These are phyloP conservation scores for Hansenula anomala DNA, from an alignment of 1,139 yeast species.

Conservation along the genomic window DNA sequence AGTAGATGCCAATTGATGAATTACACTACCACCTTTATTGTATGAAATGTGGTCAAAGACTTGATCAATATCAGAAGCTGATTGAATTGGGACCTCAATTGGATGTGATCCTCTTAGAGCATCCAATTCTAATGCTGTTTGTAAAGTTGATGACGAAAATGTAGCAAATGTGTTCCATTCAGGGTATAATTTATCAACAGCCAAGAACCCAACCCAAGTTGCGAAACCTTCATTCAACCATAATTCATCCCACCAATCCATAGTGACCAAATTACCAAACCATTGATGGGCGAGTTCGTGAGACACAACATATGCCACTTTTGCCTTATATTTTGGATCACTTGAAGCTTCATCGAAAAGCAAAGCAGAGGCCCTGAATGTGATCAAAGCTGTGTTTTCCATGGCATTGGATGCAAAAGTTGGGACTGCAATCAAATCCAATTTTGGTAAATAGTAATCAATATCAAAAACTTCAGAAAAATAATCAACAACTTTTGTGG, in stretches of 20 bases:
- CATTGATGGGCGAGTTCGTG: conserved; percentile 93
- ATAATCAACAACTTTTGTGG: conserved; percentile 71
- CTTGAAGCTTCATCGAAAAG: conserved; percentile 64
- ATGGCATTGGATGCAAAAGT: conserved; percentile 84
- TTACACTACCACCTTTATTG: conserved; percentile 74
- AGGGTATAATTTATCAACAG: conserved; percentile 72
- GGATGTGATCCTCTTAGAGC: conserved; percentile 81
- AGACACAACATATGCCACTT: conserved; percentile 83
- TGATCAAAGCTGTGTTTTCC: conserved; percentile 90
- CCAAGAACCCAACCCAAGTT: conserved; percentile 84
- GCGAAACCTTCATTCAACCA: conserved; percentile 94
- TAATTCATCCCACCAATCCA: conserved; percentile 94
- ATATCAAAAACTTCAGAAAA: conserved; percentile 68
- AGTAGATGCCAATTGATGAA: conserved; percentile 73
- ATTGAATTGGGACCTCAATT: conserved; percentile 76
- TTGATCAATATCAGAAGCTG: conserved; percentile 82
- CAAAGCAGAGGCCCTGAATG: conserved; percentile 76
- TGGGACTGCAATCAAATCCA: conserved; percentile 81
- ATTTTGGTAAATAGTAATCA: conserved; percentile 74
- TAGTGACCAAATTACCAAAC: conserved; percentile 89
- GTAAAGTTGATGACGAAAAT: conserved; percentile 65
- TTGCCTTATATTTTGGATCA: conserved; percentile 62
- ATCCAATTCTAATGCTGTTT: conserved; percentile 67
- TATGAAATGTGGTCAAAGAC: conserved; percentile 85
- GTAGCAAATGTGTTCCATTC: conserved; percentile 85